phyloP scores from a whole-genome alignment of 2,329 filamentous ascomycete species.

The Mollisia scopiformis region DNA sequence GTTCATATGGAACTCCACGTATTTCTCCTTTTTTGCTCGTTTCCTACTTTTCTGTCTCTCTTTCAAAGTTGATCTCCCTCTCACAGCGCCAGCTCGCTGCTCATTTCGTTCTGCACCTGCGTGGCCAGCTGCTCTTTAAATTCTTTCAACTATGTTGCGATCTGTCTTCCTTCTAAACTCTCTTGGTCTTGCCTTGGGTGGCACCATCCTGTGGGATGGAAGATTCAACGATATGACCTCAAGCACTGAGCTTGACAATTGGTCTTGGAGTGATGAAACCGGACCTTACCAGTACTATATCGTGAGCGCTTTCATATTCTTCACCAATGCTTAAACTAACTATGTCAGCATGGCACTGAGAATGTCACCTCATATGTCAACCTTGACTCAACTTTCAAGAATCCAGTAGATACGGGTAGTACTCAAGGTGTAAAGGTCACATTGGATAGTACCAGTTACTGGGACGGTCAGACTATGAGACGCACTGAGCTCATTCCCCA shows the following conservation, averaged over 20 bases:
- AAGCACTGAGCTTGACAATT: slow-evolving; percentile 58
- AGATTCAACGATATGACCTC: slow-evolving; percentile 64
- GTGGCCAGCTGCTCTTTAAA: slow-evolving; percentile 10
- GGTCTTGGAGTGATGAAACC: slow-evolving; percentile 69
- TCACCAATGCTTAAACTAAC: background rate
- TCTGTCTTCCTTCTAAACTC: slow-evolving; percentile 11
- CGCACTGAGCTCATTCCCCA: slow-evolving; percentile 76
- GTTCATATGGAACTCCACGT: background rate
- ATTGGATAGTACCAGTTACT: slow-evolving; percentile 65
- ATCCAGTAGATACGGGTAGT: slow-evolving; percentile 57
- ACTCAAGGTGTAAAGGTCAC: slow-evolving; percentile 70
- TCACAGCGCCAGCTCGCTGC: slow-evolving; percentile 18
- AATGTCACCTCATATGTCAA: slow-evolving; percentile 42
- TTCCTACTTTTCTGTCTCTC: background rate
- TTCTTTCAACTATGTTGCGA: slow-evolving; percentile 9
- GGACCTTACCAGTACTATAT: slow-evolving; percentile 78
- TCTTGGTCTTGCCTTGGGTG: slow-evolving; percentile 11
- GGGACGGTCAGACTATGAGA: slow-evolving; percentile 74
- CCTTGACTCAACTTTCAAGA: slow-evolving; percentile 51
- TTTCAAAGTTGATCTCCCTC: slow-evolving; percentile 1
- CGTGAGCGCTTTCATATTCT: slow-evolving; percentile 21
- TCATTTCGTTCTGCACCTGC: slow-evolving; percentile 14
- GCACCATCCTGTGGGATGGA: slow-evolving; percentile 65
- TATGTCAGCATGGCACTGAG: slow-evolving; percentile 56
- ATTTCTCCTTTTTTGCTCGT: background rate